phyloP scores from a whole-genome alignment of 441 rosid genomes.

The Iberis amara region DNA sequence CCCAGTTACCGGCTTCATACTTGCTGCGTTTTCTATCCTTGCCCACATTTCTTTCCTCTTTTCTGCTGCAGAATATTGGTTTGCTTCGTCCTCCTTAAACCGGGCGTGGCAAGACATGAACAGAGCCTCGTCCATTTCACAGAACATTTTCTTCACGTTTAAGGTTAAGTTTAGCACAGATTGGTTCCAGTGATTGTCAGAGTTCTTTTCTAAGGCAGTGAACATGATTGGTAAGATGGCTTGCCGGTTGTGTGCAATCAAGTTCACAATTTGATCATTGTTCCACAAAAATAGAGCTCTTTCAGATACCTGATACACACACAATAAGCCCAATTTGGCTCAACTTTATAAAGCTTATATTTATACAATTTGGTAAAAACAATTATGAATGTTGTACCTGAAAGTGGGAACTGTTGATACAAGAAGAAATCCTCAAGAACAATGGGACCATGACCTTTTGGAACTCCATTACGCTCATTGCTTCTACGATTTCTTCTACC shows the following conservation, averaged over 20 bases:
- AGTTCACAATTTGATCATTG: slow-evolving; percentile 77
- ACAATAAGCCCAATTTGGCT: slow-evolving; percentile 2
- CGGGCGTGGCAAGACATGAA: slow-evolving; percentile 63
- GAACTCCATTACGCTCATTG: slow-evolving; percentile 60
- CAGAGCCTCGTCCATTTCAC: slow-evolving; percentile 75
- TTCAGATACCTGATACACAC: slow-evolving; percentile 72
- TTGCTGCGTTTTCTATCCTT: slow-evolving; percentile 58
- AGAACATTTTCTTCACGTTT: slow-evolving; percentile 69
- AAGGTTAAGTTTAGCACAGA: slow-evolving; percentile 65
- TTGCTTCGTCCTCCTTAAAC: slow-evolving; percentile 57
- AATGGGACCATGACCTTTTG: slow-evolving; percentile 71
- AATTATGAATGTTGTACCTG: slow-evolving; percentile 49
- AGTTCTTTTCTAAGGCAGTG: slow-evolving; percentile 69
- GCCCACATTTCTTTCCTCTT: slow-evolving; percentile 68
- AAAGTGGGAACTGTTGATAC: slow-evolving; percentile 76
- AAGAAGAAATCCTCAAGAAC: slow-evolving; percentile 67
- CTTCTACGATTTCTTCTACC: slow-evolving; percentile 78
- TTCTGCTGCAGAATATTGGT: slow-evolving; percentile 40
- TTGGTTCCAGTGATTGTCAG: slow-evolving; percentile 77
- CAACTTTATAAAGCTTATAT: background rate
- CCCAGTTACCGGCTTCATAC: slow-evolving; percentile 58
- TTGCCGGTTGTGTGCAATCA: slow-evolving; percentile 63
- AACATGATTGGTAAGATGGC: slow-evolving; percentile 64
- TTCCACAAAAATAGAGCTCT: slow-evolving; percentile 87
- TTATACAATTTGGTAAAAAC: no score